phyloP scores from a whole-genome alignment of 768 basidiomycete species.

The Mycena kentingensis region DNA sequence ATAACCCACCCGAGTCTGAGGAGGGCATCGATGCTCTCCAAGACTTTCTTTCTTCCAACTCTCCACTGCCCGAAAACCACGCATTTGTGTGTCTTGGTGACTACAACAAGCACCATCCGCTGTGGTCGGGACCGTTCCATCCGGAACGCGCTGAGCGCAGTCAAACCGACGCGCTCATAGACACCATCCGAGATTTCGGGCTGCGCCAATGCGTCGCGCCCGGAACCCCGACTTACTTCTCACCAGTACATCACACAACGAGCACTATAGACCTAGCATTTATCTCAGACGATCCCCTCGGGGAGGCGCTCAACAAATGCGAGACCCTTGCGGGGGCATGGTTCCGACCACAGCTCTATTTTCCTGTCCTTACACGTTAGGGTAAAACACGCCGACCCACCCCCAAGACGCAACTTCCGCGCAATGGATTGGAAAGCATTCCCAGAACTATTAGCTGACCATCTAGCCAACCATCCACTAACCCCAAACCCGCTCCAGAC shows the following conservation, averaged over 20 bases:
- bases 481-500: not conserved
- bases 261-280: constrained; percentile 17
- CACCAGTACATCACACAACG: not conserved
- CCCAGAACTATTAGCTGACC: not conserved
- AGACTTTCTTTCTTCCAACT: not conserved
- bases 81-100: constrained; percentile 2
- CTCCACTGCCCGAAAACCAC: constrained; percentile 1
- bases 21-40: not conserved
- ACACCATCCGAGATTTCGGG: not conserved
- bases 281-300: not conserved
- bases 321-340: not conserved
- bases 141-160: not conserved
- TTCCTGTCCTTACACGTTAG: not conserved
- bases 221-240: constrained; percentile 9
- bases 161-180: not conserved
- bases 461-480: not conserved
- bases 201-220: constrained; percentile 6
- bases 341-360: constrained; percentile 9
- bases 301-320: constrained; percentile 7
- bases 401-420: not conserved
- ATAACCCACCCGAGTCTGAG: constrained; percentile 1
- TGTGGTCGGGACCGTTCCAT: constrained; percentile 6
- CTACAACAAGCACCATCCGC: constrained; percentile 16
- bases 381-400: not conserved
- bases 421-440: constrained; percentile 7